These are phyloP conservation scores for Panaeolus cyanescens DNA, from an alignment of 768 basidiomycete genomes.

Conservation along the genomic window DNA sequence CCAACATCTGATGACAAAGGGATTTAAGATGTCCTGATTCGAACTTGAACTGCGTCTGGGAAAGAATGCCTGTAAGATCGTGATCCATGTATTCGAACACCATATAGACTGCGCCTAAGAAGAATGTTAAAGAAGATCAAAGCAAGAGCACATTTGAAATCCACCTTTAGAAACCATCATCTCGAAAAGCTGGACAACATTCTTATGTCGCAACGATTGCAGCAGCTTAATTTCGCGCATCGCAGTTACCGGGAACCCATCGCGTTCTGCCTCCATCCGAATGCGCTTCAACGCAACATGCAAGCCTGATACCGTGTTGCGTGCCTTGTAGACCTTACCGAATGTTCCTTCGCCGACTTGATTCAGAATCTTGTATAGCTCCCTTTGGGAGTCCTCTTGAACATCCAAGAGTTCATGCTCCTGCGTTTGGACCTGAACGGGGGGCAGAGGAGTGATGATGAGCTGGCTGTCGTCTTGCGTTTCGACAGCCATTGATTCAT, in stretches of 20 bases:
- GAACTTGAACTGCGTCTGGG: conserved; percentile 88
- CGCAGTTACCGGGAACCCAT: conserved; percentile 98
- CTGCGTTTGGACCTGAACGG: not conserved
- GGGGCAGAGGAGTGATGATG: not conserved
- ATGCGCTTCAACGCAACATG: conserved; percentile 95
- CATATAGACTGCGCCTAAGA: conserved; percentile 92
- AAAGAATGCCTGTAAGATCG: conserved; percentile 92
- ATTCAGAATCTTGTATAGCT: conserved; percentile 83
- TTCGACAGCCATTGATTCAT: not conserved
- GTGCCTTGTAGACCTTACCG: conserved; percentile 96
- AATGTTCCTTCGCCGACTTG: conserved; percentile 99
- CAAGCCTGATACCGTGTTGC: conserved; percentile 72
- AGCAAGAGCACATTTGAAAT: conserved; percentile 20
- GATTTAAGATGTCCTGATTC: conserved; percentile 91
- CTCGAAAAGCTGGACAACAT: conserved; percentile 88
- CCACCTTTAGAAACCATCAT: conserved; percentile 99
- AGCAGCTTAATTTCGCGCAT: conserved; percentile 99
- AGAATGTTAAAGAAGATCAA: not conserved
- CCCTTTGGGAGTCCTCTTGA: conserved; percentile 30
- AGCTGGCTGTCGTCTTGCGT: not conserved
- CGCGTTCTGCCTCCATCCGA: conserved; percentile 95
- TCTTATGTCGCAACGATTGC: conserved; percentile 87
- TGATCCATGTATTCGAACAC: conserved; percentile 99
- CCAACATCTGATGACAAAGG: conserved; percentile 93
- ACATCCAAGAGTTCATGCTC: not conserved